These are phyloP conservation scores for Cutaneotrichosporon cutaneum DNA, from an alignment of 1,284 basidiomycete species.

Conservation along the genomic window DNA sequence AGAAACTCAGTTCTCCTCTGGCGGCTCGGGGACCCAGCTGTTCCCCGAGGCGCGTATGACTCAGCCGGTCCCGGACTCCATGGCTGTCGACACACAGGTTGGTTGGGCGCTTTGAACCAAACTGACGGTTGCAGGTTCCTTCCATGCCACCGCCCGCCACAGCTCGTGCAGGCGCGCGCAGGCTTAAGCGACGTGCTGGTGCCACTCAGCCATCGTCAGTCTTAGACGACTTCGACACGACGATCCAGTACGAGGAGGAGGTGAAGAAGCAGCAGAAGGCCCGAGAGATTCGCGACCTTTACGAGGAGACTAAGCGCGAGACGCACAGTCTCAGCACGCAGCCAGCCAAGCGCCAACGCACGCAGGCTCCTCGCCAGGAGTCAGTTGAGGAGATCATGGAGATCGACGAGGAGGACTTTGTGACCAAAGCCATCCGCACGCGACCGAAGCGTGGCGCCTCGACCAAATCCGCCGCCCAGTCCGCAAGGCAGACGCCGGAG, in stretches of 20 bases:
- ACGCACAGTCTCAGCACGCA: constrained; percentile 13
- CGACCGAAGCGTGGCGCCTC: constrained; percentile 11
- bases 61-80: constrained; percentile 20
- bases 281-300: constrained; percentile 38
- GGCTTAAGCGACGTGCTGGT: constrained; percentile 28
- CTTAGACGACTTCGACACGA: constrained; percentile 24
- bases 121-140: background rate
- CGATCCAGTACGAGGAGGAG: constrained; percentile 26
- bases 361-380: background rate
- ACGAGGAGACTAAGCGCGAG: constrained; percentile 37
- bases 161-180: background rate
- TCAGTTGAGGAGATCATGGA: constrained; percentile 27
- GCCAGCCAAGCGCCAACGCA: constrained; percentile 13
- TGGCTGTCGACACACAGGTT: constrained; percentile 19
- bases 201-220: constrained; percentile 20
- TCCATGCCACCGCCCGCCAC: background rate
- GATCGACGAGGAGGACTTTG: constrained; percentile 33
- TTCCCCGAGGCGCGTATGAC: background rate
- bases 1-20: constrained; percentile 16
- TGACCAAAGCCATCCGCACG: constrained; percentile 10
- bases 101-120: background rate
- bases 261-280: constrained; percentile 32
- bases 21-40: constrained; percentile 1
- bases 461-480: background rate
- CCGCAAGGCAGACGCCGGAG: background rate